Conservation (phyloP, 768 basidiomycete genomes). For the Boletus sp. region DNA sequence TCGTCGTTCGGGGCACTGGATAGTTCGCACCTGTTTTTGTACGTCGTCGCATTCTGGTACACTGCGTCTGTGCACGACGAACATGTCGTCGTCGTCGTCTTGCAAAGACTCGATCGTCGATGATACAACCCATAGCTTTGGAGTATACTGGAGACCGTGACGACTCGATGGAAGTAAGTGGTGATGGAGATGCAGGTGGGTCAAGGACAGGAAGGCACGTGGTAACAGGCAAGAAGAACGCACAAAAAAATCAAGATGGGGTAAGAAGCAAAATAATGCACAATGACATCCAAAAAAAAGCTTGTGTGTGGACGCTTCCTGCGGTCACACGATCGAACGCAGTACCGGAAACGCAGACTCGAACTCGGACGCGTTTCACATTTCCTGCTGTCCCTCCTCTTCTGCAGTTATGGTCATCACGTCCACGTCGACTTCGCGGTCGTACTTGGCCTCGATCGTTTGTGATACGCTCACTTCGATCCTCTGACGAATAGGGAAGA, state of each 20-base stretch:
- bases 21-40: not conserved
- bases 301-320: too few species aligned
- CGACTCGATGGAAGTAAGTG: too few species aligned
- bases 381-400: not conserved
- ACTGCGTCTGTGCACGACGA: too few species aligned
- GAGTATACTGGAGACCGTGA: too few species aligned
- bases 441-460: slow-evolving; percentile 18
- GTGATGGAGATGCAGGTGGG: too few species aligned
- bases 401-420: not conserved
- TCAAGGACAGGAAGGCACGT: too few species aligned
- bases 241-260: too few species aligned
- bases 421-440: not conserved
- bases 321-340: not conserved
- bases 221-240: too few species aligned
- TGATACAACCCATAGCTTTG: not conserved
- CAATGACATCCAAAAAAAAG: not conserved
- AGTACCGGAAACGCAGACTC: not conserved
- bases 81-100: not conserved
- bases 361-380: not conserved
- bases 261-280: too few species aligned
- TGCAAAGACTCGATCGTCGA: not conserved
- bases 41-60: not conserved
- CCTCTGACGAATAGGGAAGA: not conserved
- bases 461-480: slow-evolving; percentile 21
- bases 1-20: not conserved